These are phyloP conservation scores for Chrysosporium queenslandicum DNA, from an alignment of 2,329 filamentous ascomycete species.

Conservation along the genomic window DNA sequence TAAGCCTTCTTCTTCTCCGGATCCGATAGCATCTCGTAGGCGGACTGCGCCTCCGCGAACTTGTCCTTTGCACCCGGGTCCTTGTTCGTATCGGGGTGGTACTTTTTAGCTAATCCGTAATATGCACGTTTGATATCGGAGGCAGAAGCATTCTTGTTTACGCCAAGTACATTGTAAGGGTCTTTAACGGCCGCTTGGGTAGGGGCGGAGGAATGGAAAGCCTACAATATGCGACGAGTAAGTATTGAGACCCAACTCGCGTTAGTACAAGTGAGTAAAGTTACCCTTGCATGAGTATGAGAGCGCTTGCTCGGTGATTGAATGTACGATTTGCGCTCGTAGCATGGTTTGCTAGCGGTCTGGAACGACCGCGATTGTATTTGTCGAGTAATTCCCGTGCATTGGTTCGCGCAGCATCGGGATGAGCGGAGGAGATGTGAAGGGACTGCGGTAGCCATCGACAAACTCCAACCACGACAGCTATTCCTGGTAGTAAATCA, in stretches of 20 bases:
- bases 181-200: constrained; percentile 71
- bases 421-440: constrained; percentile 35
- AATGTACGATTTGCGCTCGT: constrained; percentile 23
- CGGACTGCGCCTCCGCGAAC: constrained; percentile 83
- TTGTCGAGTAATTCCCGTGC: constrained; percentile 25
- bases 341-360: constrained; percentile 21
- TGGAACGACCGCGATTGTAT: constrained; percentile 31
- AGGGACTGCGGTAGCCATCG: constrained; percentile 35
- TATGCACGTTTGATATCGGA: constrained; percentile 97
- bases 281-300: constrained; percentile 26
- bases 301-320: constrained; percentile 21
- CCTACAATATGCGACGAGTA: constrained; percentile 20
- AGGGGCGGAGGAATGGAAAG: constrained; percentile 38
- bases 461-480: constrained; percentile 26
- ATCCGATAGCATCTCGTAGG: constrained; percentile 89
- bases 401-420: constrained; percentile 32
- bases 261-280: constrained; percentile 1
- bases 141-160: constrained; percentile 67
- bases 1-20: constrained; percentile 85
- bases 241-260: neutral
- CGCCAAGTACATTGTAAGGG: constrained; percentile 78
- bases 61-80: constrained; percentile 87
- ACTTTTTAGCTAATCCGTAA: constrained; percentile 95
- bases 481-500: neutral
- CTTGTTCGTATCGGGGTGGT: constrained; percentile 96